Evolutionary conservation across 331 rosid species (phyloP), one percentile per base, ranked within the genome.

Genomic region (Spiraea crenata): DNA sequence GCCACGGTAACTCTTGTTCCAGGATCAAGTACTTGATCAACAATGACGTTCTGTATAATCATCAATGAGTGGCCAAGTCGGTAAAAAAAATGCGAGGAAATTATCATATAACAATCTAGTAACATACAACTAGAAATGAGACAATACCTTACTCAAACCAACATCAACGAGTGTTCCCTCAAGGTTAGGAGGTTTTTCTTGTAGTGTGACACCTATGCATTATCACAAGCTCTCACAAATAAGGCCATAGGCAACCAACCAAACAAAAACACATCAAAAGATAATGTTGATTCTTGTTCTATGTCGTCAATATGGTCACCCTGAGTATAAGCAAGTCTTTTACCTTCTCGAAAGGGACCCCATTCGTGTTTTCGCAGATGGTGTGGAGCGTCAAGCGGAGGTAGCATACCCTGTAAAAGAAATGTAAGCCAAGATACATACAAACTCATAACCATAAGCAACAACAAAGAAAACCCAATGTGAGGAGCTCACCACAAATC

Each of bases 341-440:
- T 57, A 92, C 98, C 98, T 85, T 91, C 99, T 16, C 99, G 84
- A 76, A 81, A 89, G 0, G 80, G 82, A 76, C 85, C 96, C 99
- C 99, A 95, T 62, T 95, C 98, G 6, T 95, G 99, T 73, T 86
- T 95, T 65, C 99, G 96, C 77, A 95, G 78, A 86, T 95, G 99
- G 76, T 95, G 98, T 4, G 98, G 99, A 45, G 99, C 96, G 76
- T 95, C 99, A 76, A 95, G 92, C 31, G 99, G 98, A 49, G 99
- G 99, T 84, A 95, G 73, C 92, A 89, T 45, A 65, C 99, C 99
- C 99, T 89, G 70, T 66, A 82, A 74, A 51, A 72, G 55, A 11
- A 58, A 41, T 46, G 38, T 50, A 62, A 41, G 17, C 15, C 45
- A n/a, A 59, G 19, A 56, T 45, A 8, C 12, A 10, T 37, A 38